phyloP scores from a whole-genome alignment of 495 filamentous ascomycete genomes.

The Aspergillus asperescens region DNA sequence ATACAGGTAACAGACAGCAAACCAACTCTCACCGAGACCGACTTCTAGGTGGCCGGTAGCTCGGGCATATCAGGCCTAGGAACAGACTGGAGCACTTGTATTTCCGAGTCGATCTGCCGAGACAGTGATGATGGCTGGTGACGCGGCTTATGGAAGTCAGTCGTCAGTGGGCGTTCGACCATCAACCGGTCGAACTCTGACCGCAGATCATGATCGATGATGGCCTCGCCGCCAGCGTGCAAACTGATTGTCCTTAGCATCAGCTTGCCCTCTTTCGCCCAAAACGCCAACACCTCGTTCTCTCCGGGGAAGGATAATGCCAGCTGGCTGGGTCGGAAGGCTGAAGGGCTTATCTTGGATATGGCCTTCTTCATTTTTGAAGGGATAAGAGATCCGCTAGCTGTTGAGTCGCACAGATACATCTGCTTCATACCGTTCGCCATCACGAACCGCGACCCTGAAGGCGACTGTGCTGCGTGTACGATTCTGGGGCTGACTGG shows the following conservation, averaged over 20 bases:
- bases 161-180: conserved; percentile 10
- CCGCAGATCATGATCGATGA: conserved; percentile 23
- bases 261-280: conserved; percentile 21
- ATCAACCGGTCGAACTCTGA: conserved; percentile 23
- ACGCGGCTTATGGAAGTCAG: conserved; percentile 11
- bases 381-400: conserved; percentile 16
- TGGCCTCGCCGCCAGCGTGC: conserved; percentile 11
- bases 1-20: background rate
- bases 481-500: conserved; percentile 15
- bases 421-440: conserved; percentile 22
- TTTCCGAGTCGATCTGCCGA: conserved; percentile 11
- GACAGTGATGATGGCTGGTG: conserved; percentile 16
- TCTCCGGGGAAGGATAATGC: conserved; percentile 22
- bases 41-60: conserved; percentile 12
- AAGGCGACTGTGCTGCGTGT: conserved; percentile 25
- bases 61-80: conserved; percentile 18
- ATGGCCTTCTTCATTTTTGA: conserved; percentile 20
- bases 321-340: conserved; percentile 20
- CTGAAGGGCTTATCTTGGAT: conserved; percentile 20
- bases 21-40: background rate
- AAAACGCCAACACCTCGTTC: conserved; percentile 20
- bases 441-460: conserved; percentile 20
- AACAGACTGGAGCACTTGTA: conserved; percentile 11
- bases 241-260: conserved; percentile 20
- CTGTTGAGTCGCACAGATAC: conserved; percentile 21